Evolutionary conservation across 192 early-diverging fungal genomes (phyloP), one percentile per base, ranked within the genome.

Genomic region (Funneliformis mosseae): DNA sequence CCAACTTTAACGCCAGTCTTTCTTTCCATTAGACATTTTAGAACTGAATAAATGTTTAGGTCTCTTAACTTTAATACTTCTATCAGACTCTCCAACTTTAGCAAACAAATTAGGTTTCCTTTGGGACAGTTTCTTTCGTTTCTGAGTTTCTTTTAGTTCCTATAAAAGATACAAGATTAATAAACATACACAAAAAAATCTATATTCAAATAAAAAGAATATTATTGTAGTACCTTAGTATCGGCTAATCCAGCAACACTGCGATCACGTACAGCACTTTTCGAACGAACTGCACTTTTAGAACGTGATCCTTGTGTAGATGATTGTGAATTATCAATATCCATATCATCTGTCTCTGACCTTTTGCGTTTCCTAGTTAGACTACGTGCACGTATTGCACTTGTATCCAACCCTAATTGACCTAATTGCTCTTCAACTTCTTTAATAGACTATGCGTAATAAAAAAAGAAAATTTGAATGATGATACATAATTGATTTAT

Each of bases 21-120:
- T 91, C 70, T 93, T 91, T 74, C 95, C 95, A 59, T 91, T 90
- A 64, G 89, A 88, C 78, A 94, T 91, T 89, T 99, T 99, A 80
- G 95, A 95, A 28, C 93, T 85, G 83, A 97, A 98, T 92, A 99
- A 90, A 84, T 99, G 98, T 88, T 97, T 98, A 64, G 98, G 98
- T 93, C 93, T 95, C 89, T 98, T 97, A 78, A 89, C 91, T 72
- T 86, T 83, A 77, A 99, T 96, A n/a, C 84, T 85, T 82, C 98
- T 91, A 84, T 99, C 98, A n/a, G 95, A 87, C 86, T 99, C 98
- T 80, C 97, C 97, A 38, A 90, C 88, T 70, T 91, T 91, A 67
- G 94, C 97, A 78, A 91, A 88, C 78, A 90, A 83, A 85, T 95
- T 96, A 80, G 90, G 84, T 68, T 87, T 88, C 75, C 93, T 92